Base-by-base conservation (phyloP, 139 green algal genomes). In the Chlorella sp. region DNA sequence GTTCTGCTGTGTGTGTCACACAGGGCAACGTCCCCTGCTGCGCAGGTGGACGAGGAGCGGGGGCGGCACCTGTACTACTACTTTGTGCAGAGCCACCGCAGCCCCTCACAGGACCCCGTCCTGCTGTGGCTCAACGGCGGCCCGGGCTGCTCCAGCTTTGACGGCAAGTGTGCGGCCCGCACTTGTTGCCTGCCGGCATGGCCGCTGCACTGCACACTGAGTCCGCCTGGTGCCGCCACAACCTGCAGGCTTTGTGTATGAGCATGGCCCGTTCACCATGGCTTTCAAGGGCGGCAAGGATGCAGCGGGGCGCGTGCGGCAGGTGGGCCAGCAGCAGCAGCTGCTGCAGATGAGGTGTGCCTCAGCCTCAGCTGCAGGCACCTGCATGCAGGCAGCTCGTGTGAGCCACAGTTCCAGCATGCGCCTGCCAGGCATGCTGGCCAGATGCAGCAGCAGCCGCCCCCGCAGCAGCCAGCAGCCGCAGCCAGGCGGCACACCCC, bases 91-190 rank as follows among this genome's bases (percentile, higher is more conserved):
- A 91, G 83, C 6, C 30, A 83, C 79, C 36, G 70, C 44, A 80
- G 51, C 23, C 83, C 86, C n/a, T 30, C 18, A 17, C 82, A 69
- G 6, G 88, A 84, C 25, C 90, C 93, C 1, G 56, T 97, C 2
- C 88, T 96, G 44, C 74, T 96, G 1, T 96, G 94, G 94, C 93
- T 96, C 86, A 97, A 94, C 30, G 76, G 82, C 18, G 82, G 87
- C 62, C 87, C 82, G 17, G 82, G 87, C n/a, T 90, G 82, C 82
- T 81, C 41, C 76, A 88, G 78, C 44, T 69, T 86, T 70, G 87
- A 84, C 51, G 74, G 79, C 82, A 32, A 3, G 57, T 6, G 44
- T 16, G 44, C 9, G 44, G 44, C 7, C 44, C 44, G 9, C 44
- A 51, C 44, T 51, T 51, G 44, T 6, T 51, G 44, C 44, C 44